Evolutionary conservation across 495 filamentous ascomycete genomes (phyloP).

Genomic region (Aspergillus bridgeri): DNA sequence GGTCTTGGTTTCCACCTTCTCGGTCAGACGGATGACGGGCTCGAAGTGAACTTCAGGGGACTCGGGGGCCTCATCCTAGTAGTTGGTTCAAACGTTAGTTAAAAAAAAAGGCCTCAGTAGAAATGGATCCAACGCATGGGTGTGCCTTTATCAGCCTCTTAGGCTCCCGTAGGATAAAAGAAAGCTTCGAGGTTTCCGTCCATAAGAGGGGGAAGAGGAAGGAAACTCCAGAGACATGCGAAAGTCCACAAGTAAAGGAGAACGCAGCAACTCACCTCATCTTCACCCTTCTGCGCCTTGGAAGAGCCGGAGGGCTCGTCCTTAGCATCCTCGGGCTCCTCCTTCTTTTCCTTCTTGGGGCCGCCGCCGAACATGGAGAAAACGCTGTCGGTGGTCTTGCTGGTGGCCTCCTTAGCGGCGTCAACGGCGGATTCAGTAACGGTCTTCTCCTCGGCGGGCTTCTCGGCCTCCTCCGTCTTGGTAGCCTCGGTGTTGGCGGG

Average conservation of each 20-base stretch:
- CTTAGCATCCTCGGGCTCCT: conserved; percentile 70
- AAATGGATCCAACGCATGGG: not conserved
- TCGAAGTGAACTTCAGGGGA: conserved; percentile 95
- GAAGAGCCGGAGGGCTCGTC: conserved; percentile 82
- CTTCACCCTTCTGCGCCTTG: conserved; percentile 65
- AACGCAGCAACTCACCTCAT: conserved; percentile 39
- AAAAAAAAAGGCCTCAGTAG: not conserved
- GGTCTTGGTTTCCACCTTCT: conserved; percentile 95
- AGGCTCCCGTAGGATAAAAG: not conserved
- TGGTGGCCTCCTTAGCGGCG: conserved; percentile 46
- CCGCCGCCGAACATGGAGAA: conserved; percentile 98
- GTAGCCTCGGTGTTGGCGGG: conserved; percentile 28
- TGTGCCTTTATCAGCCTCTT: not conserved
- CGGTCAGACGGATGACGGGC: conserved; percentile 88
- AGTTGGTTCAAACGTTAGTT: not conserved
- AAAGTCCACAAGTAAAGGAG: conserved; percentile 10
- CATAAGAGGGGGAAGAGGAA: not conserved
- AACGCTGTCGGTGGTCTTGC: conserved; percentile 66
- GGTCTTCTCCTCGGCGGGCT: conserved; percentile 24
- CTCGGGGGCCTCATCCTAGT: conserved; percentile 66
- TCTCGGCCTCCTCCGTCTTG: conserved; percentile 26
- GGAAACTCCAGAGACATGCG: not conserved
- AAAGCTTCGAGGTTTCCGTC: not conserved
- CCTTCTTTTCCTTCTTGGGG: conserved; percentile 79
- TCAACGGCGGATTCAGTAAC: conserved; percentile 38